phyloP scores from a whole-genome alignment of 768 basidiomycete genomes.

The Lentinus brumalis region DNA sequence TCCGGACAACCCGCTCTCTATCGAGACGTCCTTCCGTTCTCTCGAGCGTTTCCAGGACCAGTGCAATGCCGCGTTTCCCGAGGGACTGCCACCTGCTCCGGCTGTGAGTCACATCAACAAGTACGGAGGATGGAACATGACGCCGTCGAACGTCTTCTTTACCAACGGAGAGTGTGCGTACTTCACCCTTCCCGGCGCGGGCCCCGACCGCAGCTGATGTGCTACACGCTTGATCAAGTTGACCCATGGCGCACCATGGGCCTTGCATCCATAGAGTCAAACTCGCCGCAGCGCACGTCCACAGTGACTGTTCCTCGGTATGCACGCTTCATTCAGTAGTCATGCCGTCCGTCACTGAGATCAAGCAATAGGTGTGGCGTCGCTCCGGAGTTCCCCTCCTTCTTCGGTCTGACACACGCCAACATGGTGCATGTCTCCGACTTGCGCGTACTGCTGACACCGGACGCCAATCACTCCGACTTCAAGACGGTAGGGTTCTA shows the following conservation, averaged over 20 bases:
- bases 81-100: constrained; percentile 41
- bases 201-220: neutral
- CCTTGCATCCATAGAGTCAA: constrained; percentile 48
- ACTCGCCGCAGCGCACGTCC: constrained; percentile 45
- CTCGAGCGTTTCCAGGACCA: constrained; percentile 47
- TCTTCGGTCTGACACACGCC: constrained; percentile 49
- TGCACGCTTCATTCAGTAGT: constrained; percentile 6
- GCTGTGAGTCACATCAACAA: constrained; percentile 48
- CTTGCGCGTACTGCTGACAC: constrained; percentile 47
- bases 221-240: constrained; percentile 30
- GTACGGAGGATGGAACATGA: constrained; percentile 56
- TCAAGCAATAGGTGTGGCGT: constrained; percentile 38
- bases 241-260: constrained; percentile 57
- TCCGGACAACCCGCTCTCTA: constrained; percentile 45
- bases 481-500: constrained; percentile 54
- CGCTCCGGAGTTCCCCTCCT: constrained; percentile 35
- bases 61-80: constrained; percentile 44
- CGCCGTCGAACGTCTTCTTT: constrained; percentile 48
- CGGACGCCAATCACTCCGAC: constrained; percentile 49
- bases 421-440: constrained; percentile 54
- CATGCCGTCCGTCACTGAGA: neutral
- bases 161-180: constrained; percentile 51
- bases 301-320: constrained; percentile 42
- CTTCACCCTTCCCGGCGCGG: neutral
- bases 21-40: constrained; percentile 49